Evolutionary conservation across 306 rosid genomes (phyloP).

Genomic region (Ammopiptanthus mongolicus): DNA sequence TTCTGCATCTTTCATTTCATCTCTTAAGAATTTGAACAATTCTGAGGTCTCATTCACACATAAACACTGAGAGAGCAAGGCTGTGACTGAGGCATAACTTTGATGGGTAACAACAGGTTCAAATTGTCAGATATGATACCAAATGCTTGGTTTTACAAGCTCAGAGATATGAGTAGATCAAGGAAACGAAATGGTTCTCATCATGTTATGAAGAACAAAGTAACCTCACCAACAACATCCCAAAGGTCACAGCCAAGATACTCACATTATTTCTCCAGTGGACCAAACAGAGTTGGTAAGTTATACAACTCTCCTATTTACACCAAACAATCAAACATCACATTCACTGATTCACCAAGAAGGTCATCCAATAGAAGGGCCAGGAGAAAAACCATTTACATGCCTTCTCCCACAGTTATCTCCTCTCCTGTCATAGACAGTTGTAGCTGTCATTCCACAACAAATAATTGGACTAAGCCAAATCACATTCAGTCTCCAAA

Average conservation of each 20-base stretch:
- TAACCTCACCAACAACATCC: conserved; percentile 33
- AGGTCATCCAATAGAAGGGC: conserved; percentile 49
- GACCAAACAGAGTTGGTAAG: conserved; percentile 35
- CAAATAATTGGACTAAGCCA: conserved; percentile 18
- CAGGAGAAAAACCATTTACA: conserved; percentile 52
- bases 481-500: conserved; percentile 37
- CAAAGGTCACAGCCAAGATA: conserved; percentile 35
- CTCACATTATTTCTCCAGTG: conserved; percentile 29
- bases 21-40: conserved; percentile 2
- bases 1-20: conserved; percentile 26
- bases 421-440: conserved; percentile 29
- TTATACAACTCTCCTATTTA: conserved; percentile 33
- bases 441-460: conserved; percentile 30
- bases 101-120: conserved; percentile 76
- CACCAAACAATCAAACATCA: conserved; percentile 31
- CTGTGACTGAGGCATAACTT: conserved; percentile 11
- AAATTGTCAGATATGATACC: conserved; percentile 74
- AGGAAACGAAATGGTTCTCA: conserved; percentile 40
- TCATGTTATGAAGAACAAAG: conserved; percentile 38
- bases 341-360: conserved; percentile 57
- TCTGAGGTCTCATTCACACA: conserved; percentile 24
- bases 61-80: conserved; percentile 4
- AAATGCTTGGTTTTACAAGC: conserved; percentile 87
- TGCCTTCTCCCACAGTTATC: conserved; percentile 49
- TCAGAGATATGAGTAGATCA: conserved; percentile 63